Evolutionary conservation across 352 stramenopile genomes (phyloP), one percentile per base, ranked within the genome.

Genomic region (Globisporangium paroecandrum): DNA sequence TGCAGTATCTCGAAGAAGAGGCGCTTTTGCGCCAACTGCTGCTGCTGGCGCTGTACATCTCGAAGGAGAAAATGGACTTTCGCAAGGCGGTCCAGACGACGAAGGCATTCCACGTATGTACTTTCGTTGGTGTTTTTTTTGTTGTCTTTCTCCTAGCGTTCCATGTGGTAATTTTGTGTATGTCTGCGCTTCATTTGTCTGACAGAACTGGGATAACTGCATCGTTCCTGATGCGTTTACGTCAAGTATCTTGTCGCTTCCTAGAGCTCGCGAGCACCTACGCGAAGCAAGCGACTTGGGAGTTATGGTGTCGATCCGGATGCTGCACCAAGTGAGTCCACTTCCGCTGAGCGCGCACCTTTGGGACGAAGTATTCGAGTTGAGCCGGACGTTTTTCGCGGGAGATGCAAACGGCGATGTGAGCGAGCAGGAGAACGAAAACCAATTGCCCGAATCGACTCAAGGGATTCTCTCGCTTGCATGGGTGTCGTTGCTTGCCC

Each of bases 1-100:
- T 82, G 49, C 84, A 92, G 65, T 66, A 89, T 15, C 58, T 90
- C 9, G 51, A 86, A 32, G 84, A 92, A 66, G 80, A 87, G 36
- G 70, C 71, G n/a, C 62, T 92, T 24, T 57, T 90, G 65, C 69
- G 84, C 43, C 78, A 92, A 36, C 60, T 90, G 66, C 61, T 89
- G 51, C 49, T 92, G 66, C 58, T 90, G 9, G 77, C 72, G 7
- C 66, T 90, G 4, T 74, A 82, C 36, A 58, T 65, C 22, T 82
- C 77, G 9, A 77, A 72, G 1, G 78, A 89, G 49, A 78, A 71
- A 20, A 18, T 81, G 12, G 74, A 73, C 10, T 59, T 86, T 18
- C 22, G 67, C 0, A 65, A 68, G 15, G 76, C 77, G 1, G 32
- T 87, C 13, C 62, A 72, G 53, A 77, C 80, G n/a, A 68, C 74